Base-by-base conservation (phyloP, 2,329 filamentous ascomycete species). In the Claviceps fusiformis region DNA sequence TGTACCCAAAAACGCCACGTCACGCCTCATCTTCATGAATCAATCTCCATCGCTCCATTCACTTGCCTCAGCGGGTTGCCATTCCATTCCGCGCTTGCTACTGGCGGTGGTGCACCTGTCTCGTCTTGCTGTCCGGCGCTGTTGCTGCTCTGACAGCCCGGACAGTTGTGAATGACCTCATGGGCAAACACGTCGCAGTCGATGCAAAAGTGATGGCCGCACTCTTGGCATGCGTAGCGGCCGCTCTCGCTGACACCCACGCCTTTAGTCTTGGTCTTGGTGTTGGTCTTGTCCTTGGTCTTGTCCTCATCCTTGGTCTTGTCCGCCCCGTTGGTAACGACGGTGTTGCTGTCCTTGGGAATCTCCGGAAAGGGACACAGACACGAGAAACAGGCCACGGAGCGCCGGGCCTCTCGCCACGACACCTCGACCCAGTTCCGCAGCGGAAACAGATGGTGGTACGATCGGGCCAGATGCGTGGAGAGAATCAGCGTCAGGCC, bases 121-220 rank as follows among this genome's bases (percentile, higher is more conserved):
- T 19, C 19, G 19, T 19, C 19, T 19, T 19, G 19, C 19, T 19
- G 19, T 19, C 19, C 19, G 31, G 31, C 9, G 31, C 5, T 13
- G 37, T 3, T 11, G 55, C 75, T 73, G 63, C 78, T 79, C 68
- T 82, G 85, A 68, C 93, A 98, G 0, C 92, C 92, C 0, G 93
- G 91, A 65, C 93, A 98, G 70, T 97, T 97, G 68, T 98, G 92
- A 53, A 95, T 80, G 13, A 95, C 82, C 71, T 96, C 90, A 67
- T 98, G 93, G 29, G 89, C 87, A 71, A 93, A 96, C 29, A 96
- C 83, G 68, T 98, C 93, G 68, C 93, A 98, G 68, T 98, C 93
- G 60, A 98, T 95, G 74, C 93, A 98, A 67, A 97, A 98, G 71
- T 97, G 92, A 57, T 87, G 84, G 3, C 79, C 72, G 69, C 93